These are phyloP conservation scores for Fusarium nodosum DNA, from an alignment of 2,329 filamentous ascomycete species.

Conservation along the genomic window DNA sequence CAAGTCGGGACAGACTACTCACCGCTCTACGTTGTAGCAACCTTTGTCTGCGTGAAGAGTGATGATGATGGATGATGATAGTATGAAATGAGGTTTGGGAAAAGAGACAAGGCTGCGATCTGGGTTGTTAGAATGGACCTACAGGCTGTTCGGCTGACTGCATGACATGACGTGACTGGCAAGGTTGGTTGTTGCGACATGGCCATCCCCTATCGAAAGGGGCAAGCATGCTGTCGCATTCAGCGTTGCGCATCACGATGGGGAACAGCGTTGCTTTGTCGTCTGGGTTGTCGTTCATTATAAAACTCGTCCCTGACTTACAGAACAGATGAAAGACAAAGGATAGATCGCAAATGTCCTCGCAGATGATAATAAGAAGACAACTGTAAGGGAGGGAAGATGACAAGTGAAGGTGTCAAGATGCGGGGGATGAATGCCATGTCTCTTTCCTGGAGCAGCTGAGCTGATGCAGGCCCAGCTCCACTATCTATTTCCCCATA, in stretches of 20 bases:
- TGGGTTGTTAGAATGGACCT: background rate
- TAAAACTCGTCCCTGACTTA: rapidly evolving
- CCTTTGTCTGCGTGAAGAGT: no score
- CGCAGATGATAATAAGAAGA: background rate
- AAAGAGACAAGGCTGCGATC: background rate
- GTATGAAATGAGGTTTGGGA: background rate
- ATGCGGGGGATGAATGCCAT: background rate
- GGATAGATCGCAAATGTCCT: background rate
- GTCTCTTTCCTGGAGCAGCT: background rate
- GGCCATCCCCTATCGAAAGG: background rate
- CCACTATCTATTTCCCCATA: background rate
- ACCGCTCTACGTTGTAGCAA: background rate
- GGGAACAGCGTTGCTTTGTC: background rate
- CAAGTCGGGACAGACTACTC: background rate
- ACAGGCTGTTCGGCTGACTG: background rate
- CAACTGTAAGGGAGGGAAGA: background rate
- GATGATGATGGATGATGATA: background rate
- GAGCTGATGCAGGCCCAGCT: background rate
- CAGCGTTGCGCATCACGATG: no score
- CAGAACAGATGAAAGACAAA: background rate
- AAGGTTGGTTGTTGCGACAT: background rate
- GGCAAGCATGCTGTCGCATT: no score
- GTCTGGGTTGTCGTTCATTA: background rate
- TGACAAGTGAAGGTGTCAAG: slow-evolving; percentile 4
- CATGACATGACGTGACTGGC: background rate